Percentiles rank a stretch among this genome's conserved stretches.
phyloP scores from a whole-genome alignment of 164 flowering plant species.

The Tinospora cordifolia region DNA sequence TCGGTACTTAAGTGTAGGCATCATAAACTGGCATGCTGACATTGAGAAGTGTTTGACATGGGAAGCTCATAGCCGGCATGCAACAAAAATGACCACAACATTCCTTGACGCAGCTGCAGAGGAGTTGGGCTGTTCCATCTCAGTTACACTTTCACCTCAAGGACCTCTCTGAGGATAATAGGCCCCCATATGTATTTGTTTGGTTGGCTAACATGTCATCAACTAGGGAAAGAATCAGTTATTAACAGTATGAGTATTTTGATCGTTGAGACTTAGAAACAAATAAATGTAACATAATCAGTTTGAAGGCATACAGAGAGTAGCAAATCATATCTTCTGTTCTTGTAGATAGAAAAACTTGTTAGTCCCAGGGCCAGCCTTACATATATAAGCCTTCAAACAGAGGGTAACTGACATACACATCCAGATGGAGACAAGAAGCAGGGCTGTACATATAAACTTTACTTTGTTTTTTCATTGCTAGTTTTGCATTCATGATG shows the following conservation, averaged over 20 bases:
- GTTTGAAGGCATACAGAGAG: neutral
- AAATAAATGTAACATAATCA: neutral
- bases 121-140: slow-evolving; percentile 67
- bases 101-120: slow-evolving; percentile 66
- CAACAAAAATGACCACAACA: slow-evolving; percentile 47
- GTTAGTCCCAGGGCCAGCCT: slow-evolving; percentile 4
- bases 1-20: slow-evolving; percentile 31
- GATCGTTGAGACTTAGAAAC: slow-evolving; percentile 2
- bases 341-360: slow-evolving; percentile 14
- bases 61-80: slow-evolving; percentile 71
- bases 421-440: neutral
- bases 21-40: slow-evolving; percentile 60
- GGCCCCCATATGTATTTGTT: neutral
- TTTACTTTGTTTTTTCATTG: neutral
- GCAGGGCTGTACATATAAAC: neutral
- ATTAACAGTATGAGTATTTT: slow-evolving; percentile 3
- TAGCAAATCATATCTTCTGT: slow-evolving; percentile 1
- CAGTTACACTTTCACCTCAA: slow-evolving; percentile 13
- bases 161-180: slow-evolving; percentile 17
- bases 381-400: neutral
- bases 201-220: slow-evolving; percentile 2
- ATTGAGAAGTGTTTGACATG: slow-evolving; percentile 71
- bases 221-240: neutral
- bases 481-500: neutral
- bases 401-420: neutral